These are phyloP conservation scores for Pestalotiopsis sp. DNA, from an alignment of 2,329 filamentous ascomycete species.

Conservation along the genomic window DNA sequence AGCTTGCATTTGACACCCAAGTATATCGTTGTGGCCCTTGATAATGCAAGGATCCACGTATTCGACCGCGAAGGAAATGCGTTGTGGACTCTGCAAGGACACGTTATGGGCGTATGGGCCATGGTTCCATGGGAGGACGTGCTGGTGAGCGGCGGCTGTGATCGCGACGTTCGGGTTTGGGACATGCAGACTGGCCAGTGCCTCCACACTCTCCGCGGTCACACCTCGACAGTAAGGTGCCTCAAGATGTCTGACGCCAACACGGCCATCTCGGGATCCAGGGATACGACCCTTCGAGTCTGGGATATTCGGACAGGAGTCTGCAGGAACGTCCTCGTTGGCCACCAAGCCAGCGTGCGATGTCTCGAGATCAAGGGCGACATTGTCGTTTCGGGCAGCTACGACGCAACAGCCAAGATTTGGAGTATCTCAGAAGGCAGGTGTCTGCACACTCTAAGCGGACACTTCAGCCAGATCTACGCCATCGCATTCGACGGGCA, in stretches of 20 bases:
- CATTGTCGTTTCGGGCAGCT: conserved; percentile 96
- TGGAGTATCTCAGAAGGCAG: conserved; percentile 98
- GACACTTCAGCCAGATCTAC: conserved; percentile 98
- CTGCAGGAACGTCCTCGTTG: conserved; percentile 89
- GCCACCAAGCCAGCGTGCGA: conserved; percentile 92
- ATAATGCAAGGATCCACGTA: conserved; percentile 98
- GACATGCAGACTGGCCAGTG: conserved; percentile 85
- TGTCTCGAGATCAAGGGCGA: conserved; percentile 97
- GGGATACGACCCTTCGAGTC: conserved; percentile 91
- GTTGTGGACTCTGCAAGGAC: conserved; percentile 86
- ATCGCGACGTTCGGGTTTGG: conserved; percentile 96
- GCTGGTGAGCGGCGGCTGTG: conserved; percentile 93
- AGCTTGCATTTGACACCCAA: conserved; percentile 92
- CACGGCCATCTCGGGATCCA: conserved; percentile 93
- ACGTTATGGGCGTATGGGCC: conserved; percentile 99
- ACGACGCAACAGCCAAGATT: conserved; percentile 94
- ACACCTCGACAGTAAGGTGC: conserved; percentile 95
- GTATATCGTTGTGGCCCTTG: conserved; percentile 95
- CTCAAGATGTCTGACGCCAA: conserved; percentile 95
- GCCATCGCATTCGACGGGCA: conserved; percentile 96
- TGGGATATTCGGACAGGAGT: conserved; percentile 91
- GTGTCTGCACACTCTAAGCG: conserved; percentile 85
- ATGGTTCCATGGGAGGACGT: conserved; percentile 99
- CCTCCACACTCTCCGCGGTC: conserved; percentile 83
- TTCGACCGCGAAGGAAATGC: conserved; percentile 91